These are phyloP conservation scores for Heimioporus sp. DNA, from an alignment of 768 basidiomycete species.

Conservation along the genomic window DNA sequence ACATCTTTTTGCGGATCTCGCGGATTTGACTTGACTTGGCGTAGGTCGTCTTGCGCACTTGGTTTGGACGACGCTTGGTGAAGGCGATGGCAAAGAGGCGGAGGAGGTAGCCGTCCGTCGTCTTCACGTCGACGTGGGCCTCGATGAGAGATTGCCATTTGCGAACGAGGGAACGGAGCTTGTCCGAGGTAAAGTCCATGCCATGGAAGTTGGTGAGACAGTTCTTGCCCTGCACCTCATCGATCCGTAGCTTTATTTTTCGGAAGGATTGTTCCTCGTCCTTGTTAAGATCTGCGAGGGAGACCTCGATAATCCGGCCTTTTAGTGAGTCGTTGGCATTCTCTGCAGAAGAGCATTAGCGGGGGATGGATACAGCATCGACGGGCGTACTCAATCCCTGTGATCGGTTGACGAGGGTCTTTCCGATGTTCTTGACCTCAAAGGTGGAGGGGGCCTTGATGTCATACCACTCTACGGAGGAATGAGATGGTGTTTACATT, in stretches of 20 bases:
- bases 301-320: slow-evolving; percentile 95
- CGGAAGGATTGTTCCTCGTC: slow-evolving; percentile 99
- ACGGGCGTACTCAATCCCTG: slow-evolving; percentile 88
- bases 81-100: slow-evolving; percentile 99
- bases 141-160: slow-evolving; percentile 99
- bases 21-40: slow-evolving; percentile 93
- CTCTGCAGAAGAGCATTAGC: slow-evolving; percentile 48
- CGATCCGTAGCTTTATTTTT: slow-evolving; percentile 98
- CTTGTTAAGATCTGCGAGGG: slow-evolving; percentile 97
- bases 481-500: not conserved
- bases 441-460: slow-evolving; percentile 98
- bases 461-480: slow-evolving; percentile 91
- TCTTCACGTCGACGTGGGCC: slow-evolving; percentile 98
- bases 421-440: slow-evolving; percentile 94
- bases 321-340: slow-evolving; percentile 98
- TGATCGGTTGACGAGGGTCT: slow-evolving; percentile 97
- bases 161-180: slow-evolving; percentile 98
- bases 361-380: not conserved
- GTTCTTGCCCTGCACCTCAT: slow-evolving; percentile 97
- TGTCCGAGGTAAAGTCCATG: slow-evolving; percentile 99
- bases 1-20: slow-evolving; percentile 99
- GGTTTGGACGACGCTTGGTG: slow-evolving; percentile 94
- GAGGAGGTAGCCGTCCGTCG: slow-evolving; percentile 98
- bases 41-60: slow-evolving; percentile 99
- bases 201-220: slow-evolving; percentile 99